Percentiles rank a stretch among this genome's conserved stretches.
phyloP scores from a whole-genome alignment of 257 asterid genomes.

The Penstemon newberryi region DNA sequence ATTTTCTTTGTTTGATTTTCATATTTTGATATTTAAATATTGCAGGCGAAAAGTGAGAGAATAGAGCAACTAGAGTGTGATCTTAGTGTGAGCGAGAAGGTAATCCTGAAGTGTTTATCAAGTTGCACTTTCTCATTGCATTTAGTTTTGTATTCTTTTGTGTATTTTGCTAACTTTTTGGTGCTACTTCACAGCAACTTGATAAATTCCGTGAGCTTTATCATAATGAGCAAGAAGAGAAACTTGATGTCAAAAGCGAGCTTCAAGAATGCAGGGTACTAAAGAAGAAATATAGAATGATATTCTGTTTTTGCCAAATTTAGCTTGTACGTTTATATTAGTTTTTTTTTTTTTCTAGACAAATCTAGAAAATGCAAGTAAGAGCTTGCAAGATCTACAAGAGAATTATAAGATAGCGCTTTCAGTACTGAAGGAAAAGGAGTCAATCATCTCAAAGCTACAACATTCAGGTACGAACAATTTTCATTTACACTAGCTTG shows the following conservation, averaged over 20 bases:
- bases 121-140: not conserved
- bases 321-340: conserved; percentile 10
- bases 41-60: conserved; percentile 75
- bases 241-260: conserved; percentile 53
- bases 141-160: not conserved
- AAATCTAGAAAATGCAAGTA: conserved; percentile 48
- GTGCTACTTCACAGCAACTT: conserved; percentile 42
- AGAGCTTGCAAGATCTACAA: conserved; percentile 61
- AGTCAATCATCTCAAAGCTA: conserved; percentile 53
- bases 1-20: conserved; percentile 15
- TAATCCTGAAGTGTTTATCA: conserved; percentile 22
- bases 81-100: conserved; percentile 58
- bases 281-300: conserved; percentile 14
- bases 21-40: conserved; percentile 17
- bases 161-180: conserved; percentile 25
- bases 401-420: conserved; percentile 52
- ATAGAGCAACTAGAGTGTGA: conserved; percentile 73
- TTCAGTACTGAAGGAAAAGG: conserved; percentile 57
- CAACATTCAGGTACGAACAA: conserved; percentile 59
- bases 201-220: conserved; percentile 65
- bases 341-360: conserved; percentile 39
- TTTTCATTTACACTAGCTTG: not conserved
- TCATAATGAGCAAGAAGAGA: conserved; percentile 71
- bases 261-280: conserved; percentile 76
- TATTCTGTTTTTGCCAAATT: conserved; percentile 12